Evolutionary conservation across 1,139 yeast species (phyloP).

Genomic region (Sugiyamaella castrensis): DNA sequence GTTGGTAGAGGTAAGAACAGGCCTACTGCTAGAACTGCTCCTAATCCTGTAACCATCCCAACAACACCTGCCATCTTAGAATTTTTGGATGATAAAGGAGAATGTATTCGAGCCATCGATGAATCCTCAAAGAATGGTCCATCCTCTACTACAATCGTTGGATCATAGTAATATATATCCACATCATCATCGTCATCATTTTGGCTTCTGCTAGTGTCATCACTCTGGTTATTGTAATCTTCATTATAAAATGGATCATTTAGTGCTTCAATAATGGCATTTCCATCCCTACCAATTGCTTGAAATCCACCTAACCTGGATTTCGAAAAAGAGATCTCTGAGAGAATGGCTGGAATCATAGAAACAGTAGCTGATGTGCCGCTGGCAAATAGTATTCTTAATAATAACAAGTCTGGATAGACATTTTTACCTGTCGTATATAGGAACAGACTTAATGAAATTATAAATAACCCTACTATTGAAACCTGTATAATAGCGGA

Average conservation of each 20-base stretch:
- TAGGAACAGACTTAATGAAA: slow-evolving; percentile 49
- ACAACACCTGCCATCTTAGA: slow-evolving; percentile 60
- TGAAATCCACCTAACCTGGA: slow-evolving; percentile 10
- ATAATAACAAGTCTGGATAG: slow-evolving; percentile 50
- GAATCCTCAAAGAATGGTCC: slow-evolving; percentile 14
- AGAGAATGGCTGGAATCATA: slow-evolving; percentile 50
- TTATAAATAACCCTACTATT: slow-evolving; percentile 46
- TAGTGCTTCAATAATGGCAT: background rate
- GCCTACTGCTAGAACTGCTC: slow-evolving; percentile 62
- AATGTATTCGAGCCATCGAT: background rate
- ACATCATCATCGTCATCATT: slow-evolving; percentile 6
- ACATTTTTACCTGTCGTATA: slow-evolving; percentile 48
- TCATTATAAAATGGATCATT: background rate
- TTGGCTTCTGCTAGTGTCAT: slow-evolving; percentile 11
- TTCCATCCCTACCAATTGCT: slow-evolving; percentile 14
- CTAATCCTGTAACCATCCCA: slow-evolving; percentile 63
- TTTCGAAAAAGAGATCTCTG: slow-evolving; percentile 43
- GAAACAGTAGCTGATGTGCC: slow-evolving; percentile 53
- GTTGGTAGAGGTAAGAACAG: slow-evolving; percentile 73
- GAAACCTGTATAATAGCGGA: slow-evolving; percentile 27
- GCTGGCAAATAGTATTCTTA: slow-evolving; percentile 56
- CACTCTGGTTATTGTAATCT: slow-evolving; percentile 2
- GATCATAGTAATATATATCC: slow-evolving; percentile 9
- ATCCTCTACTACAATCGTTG: slow-evolving; percentile 9
- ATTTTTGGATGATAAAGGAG: slow-evolving; percentile 34